These are phyloP conservation scores for Hypoxylon sp. DNA, from an alignment of 2,329 filamentous ascomycete genomes.

Conservation along the genomic window DNA sequence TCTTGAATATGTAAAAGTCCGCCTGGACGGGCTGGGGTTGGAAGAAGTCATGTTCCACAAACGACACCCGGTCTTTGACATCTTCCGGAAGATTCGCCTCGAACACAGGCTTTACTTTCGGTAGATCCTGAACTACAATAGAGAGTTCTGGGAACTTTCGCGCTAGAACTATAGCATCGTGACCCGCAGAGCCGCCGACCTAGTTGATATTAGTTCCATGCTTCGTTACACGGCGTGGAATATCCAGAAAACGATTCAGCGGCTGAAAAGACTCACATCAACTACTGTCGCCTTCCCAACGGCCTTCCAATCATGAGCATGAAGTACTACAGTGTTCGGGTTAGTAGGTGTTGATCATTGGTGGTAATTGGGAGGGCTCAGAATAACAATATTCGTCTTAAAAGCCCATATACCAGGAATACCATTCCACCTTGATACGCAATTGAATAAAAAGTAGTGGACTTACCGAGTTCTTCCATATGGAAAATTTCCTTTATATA, in stretches of 20 bases:
- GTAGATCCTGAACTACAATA: slow-evolving; percentile 63
- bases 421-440: background rate
- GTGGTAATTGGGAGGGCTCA: background rate
- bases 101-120: slow-evolving; percentile 56
- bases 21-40: slow-evolving; percentile 58
- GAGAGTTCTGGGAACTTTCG: slow-evolving; percentile 59
- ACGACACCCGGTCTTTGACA: slow-evolving; percentile 55
- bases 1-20: slow-evolving; percentile 67
- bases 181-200: slow-evolving; percentile 62
- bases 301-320: slow-evolving; percentile 57
- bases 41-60: slow-evolving; percentile 59
- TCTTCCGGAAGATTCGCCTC: slow-evolving; percentile 56
- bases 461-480: slow-evolving; percentile 52
- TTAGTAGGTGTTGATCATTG: slow-evolving; percentile 14
- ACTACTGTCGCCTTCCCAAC: slow-evolving; percentile 57
- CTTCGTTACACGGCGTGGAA: background rate
- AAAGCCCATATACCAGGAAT: background rate
- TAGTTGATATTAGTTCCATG: slow-evolving; percentile 39
- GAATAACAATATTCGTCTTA: background rate
- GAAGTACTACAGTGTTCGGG: slow-evolving; percentile 45
- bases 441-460: background rate
- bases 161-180: slow-evolving; percentile 60
- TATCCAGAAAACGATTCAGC: background rate
- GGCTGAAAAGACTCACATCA: slow-evolving; percentile 57
- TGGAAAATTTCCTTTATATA: slow-evolving; percentile 60